Evolutionary conservation across 2,329 filamentous ascomycete species (phyloP), one percentile per base, ranked within the genome.

Genomic region (Penicillium italicum): DNA sequence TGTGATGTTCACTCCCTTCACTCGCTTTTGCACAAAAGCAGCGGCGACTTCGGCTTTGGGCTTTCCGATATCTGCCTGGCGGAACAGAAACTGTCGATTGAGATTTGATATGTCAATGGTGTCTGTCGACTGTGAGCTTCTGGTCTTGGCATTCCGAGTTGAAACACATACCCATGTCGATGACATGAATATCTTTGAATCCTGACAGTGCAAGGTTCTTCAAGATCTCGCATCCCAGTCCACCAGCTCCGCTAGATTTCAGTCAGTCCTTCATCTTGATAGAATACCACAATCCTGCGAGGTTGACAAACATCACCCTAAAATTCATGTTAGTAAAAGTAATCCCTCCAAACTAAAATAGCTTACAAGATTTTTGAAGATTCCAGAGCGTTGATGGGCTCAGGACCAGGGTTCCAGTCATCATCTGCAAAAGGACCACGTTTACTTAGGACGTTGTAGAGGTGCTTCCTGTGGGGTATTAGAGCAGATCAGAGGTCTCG

Each of bases 81-180:
- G 90, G 76, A 99, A 99, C 56, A 99, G 85, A 70, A 99, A 99
- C 69, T 99, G 94, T 40, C 94, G 88, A 75, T 99, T 99, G 22
- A 99, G 82, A 72, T 99, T 99, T 48, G 92, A 97, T 58, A 99
- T 93, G 70, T 99, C 94, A 73, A 99, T 99, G 1, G 93, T 99
- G 74, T 99, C 91, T 91, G 63, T 37, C 5, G 5, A 34, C 22
- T n/a, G 24, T 52, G 36, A 41, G 54, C 37, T 24, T 34, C 24
- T 8, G 14, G n/a, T 12, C 26, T 12, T 42, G n/a, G 14, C 9
- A 24, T 22, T n/a, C 28, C 8, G 2, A 30, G 24, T 47, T 20
- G 28, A 37, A 16, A n/a, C 5, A 70, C 80, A 56, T 76, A 88
- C 89, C 90, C 94, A 99, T 99, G 76, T 99, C 94, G 67, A 99